Base-by-base conservation (phyloP, 345 rosid species). In the Clarkia xantiana region DNA sequence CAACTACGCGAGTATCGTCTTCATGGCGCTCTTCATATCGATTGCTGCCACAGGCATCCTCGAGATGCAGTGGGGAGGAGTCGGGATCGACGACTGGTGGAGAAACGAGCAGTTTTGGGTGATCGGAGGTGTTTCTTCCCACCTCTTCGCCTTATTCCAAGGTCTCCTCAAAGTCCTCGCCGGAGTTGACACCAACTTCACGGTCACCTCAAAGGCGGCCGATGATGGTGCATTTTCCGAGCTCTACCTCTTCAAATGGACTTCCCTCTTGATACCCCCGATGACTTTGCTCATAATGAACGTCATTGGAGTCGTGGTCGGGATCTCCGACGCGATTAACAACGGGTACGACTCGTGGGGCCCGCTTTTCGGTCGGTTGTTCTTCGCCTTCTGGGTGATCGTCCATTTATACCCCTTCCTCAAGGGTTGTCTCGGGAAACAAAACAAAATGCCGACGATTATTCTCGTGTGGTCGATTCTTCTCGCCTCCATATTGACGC, bases 71-170 rank as follows among this genome's bases (percentile, higher is more conserved):
- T 80, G 87, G 87, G 87, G 87, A 51, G 77, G 79, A 2, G 87
- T 80, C 15, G 87, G 81, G 29, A 77, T 80, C 55, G 69, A 80
- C 40, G 79, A 80, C 65, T 80, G 84, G 84, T 80, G 87, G 87
- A 74, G 84, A 60, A 77, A 80, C 5, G 79, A 77, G 71, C 87
- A 80, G 69, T 80, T 80, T 42, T 80, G 87, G 88, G 84, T 80
- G 47, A 80, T 80, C 52, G 81, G 87, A 3, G 87, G 84, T 23
- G 76, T 56, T 22, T 80, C 87, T 11, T 64, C 81, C 0, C 88
- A 80, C 45, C 62, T 80, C 2, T 80, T 77, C 57, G 88, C 88
- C 18, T 77, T 80, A 38, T 60, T 80, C 57, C 88, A 80, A 56
- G 88, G 84, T 53, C 69, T 80, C 48, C 84, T 80, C 6, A 80